Conservation (phyloP, 495 filamentous ascomycete genomes). For the Bathelium albidoporum region DNA sequence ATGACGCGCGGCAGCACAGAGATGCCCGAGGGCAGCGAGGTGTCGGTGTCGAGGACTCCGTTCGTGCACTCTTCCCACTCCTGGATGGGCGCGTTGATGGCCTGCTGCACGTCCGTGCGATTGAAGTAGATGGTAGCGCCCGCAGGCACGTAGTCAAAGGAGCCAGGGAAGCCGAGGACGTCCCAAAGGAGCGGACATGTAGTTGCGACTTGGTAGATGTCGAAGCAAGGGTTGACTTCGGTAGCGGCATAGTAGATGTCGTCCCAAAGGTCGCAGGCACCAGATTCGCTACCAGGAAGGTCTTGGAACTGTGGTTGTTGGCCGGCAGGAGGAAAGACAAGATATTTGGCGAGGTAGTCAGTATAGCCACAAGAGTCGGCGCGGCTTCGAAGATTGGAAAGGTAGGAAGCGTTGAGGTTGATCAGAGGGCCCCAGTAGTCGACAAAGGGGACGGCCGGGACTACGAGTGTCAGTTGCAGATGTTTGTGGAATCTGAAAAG, state of each 20-base stretch:
- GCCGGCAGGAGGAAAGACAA: conserved; percentile 58
- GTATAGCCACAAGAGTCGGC: conserved; percentile 56
- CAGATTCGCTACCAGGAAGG: conserved; percentile 14
- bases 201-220: conserved; percentile 64
- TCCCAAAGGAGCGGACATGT: conserved; percentile 67
- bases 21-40: conserved; percentile 19
- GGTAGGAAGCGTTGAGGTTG: conserved; percentile 56
- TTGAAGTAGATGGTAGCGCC: conserved; percentile 65
- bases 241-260: conserved; percentile 46
- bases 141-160: conserved; percentile 27
- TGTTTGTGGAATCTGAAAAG: too few relatives aligned
- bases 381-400: conserved; percentile 43
- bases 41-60: conserved; percentile 44
- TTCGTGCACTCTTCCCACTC: conserved; percentile 52
- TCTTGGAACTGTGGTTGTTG: conserved; percentile 40
- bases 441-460: conserved; percentile 51
- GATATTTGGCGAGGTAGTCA: conserved; percentile 47
- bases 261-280: conserved; percentile 46
- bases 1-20: conserved; percentile 58
- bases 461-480: conserved; percentile 31
- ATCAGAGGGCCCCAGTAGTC: conserved; percentile 54
- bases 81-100: conserved; percentile 54
- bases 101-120: conserved; percentile 59
- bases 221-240: conserved; percentile 67
- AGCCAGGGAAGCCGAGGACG: conserved; percentile 62